Evolutionary conservation across 1,139 yeast species (phyloP).

Genomic region (Protomyces gravidus): DNA sequence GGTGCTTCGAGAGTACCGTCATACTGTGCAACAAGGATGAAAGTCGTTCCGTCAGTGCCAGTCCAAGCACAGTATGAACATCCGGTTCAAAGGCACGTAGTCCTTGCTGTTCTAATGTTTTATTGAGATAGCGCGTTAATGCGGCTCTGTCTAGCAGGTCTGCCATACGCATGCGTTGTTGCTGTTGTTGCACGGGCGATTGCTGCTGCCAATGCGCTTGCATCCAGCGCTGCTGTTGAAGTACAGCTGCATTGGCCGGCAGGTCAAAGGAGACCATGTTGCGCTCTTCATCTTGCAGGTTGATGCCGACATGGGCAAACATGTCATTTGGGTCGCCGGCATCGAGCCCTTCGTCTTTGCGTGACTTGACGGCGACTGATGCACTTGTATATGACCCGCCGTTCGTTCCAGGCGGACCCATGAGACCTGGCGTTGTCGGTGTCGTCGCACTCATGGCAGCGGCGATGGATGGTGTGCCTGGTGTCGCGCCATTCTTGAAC

Average conservation of each 20-base stretch:
- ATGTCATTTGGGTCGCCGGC: conserved; percentile 27
- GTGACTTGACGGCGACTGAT: not conserved
- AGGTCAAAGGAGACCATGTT: conserved; percentile 24
- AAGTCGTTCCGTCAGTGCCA: conserved; percentile 27
- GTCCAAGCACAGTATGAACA: conserved; percentile 13
- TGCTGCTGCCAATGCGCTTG: not conserved
- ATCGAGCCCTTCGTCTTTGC: conserved; percentile 18
- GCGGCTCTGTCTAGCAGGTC: conserved; percentile 20
- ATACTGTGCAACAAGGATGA: conserved; percentile 19
- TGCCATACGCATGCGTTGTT: conserved; percentile 6
- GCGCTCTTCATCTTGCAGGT: conserved; percentile 24
- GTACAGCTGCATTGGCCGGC: not conserved
- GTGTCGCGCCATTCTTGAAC: not conserved
- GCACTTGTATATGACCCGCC: not conserved
- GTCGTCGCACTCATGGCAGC: not conserved
- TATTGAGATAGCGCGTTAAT: conserved; percentile 6
- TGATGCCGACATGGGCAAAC: conserved; percentile 25
- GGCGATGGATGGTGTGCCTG: not conserved
- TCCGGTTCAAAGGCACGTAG: conserved; percentile 10
- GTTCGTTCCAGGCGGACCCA: conserved; percentile 21
- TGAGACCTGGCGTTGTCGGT: conserved; percentile 9
- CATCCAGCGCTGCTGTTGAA: not conserved
- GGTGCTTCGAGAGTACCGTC: conserved; percentile 27
- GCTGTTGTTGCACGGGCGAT: not conserved
- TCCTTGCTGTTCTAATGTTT: conserved; percentile 8